Evolutionary conservation across 352 stramenopile genomes (phyloP).

Genomic region (Phytophthora litchii): DNA sequence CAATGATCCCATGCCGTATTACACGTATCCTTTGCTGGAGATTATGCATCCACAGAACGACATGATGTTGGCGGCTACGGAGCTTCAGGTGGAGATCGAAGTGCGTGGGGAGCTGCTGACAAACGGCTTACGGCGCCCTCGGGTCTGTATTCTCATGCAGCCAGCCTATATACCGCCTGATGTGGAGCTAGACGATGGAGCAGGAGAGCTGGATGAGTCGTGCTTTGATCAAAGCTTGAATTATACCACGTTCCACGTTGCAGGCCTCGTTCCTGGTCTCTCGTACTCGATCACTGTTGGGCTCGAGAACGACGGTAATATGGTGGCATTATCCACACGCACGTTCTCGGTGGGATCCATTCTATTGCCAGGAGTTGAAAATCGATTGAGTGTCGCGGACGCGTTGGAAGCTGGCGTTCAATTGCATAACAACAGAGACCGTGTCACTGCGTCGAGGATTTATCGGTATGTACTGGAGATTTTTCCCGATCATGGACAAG

Average conservation of each 20-base stretch:
- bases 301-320: constrained; percentile 50
- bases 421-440: constrained; percentile 45
- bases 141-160: constrained; percentile 67
- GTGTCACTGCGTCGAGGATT: constrained; percentile 38
- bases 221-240: constrained; percentile 67
- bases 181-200: constrained; percentile 37
- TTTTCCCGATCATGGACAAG: constrained; percentile 49
- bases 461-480: constrained; percentile 60
- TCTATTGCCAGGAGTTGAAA: constrained; percentile 19
- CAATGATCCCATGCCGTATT: constrained; percentile 37
- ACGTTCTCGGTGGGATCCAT: constrained; percentile 68
- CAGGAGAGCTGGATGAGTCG: constrained; percentile 45
- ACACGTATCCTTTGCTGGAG: constrained; percentile 47
- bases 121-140: constrained; percentile 26
- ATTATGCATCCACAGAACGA: constrained; percentile 65
- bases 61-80: constrained; percentile 44
- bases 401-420: constrained; percentile 48
- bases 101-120: constrained; percentile 49
- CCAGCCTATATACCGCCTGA: constrained; percentile 48
- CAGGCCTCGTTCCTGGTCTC: constrained; percentile 58
- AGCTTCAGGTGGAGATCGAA: constrained; percentile 61
- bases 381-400: constrained; percentile 46
- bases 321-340: constrained; percentile 68
- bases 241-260: constrained; percentile 59
- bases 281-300: constrained; percentile 60